phyloP scores from a whole-genome alignment of 1,284 basidiomycete species.

The Anthracocystis panici-leucophaei region DNA sequence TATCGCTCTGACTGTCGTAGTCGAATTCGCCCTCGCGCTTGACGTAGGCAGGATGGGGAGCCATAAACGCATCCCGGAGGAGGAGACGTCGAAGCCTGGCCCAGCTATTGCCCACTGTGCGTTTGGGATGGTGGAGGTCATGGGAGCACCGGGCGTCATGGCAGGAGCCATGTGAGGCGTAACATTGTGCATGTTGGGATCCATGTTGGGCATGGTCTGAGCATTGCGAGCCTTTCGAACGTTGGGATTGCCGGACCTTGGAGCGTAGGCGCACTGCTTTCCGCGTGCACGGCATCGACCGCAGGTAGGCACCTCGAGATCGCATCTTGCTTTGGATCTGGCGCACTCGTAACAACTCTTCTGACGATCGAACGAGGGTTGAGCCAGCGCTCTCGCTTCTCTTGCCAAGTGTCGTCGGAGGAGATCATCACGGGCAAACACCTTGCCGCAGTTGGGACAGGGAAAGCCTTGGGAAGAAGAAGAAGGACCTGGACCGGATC shows the following conservation, averaged over 20 bases:
- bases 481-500: slow-evolving; percentile 44
- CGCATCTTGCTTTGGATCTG: slow-evolving; percentile 61
- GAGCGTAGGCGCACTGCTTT: slow-evolving; percentile 61
- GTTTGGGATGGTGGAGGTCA: slow-evolving; percentile 21
- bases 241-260: slow-evolving; percentile 62
- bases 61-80: slow-evolving; percentile 25
- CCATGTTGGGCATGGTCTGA: slow-evolving; percentile 17
- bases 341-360: slow-evolving; percentile 65
- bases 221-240: slow-evolving; percentile 51
- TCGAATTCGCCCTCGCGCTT: slow-evolving; percentile 41
- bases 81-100: slow-evolving; percentile 23
- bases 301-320: slow-evolving; percentile 62
- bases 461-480: slow-evolving; percentile 46
- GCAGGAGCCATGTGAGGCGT: slow-evolving; percentile 24
- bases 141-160: slow-evolving; percentile 11
- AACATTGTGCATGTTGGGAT: slow-evolving; percentile 25
- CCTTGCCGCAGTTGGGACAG: slow-evolving; percentile 60
- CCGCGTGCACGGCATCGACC: slow-evolving; percentile 58
- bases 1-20: slow-evolving; percentile 51
- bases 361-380: slow-evolving; percentile 59
- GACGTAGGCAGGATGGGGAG: slow-evolving; percentile 33
- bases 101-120: slow-evolving; percentile 34
- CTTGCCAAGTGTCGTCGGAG: slow-evolving; percentile 57
- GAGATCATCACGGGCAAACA: slow-evolving; percentile 56
- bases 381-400: slow-evolving; percentile 55